A percentile compares a stretch with the other conserved stretches of the same genome.
Evolutionary conservation across 1,284 basidiomycete genomes (phyloP).

Genomic region (Cryptococcus floricola): DNA sequence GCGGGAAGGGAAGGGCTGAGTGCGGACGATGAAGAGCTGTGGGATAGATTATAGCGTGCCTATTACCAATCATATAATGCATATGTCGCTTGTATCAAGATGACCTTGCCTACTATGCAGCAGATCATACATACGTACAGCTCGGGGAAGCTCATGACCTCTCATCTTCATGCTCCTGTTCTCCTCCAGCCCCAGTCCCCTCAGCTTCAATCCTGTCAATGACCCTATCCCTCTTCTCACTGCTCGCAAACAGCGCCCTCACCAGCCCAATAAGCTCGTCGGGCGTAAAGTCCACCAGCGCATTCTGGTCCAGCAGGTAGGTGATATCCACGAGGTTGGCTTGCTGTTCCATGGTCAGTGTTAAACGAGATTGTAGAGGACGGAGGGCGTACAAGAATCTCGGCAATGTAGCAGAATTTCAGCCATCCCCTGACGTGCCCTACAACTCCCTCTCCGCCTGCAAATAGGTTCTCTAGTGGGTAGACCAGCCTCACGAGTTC

Average conservation of each 20-base stretch:
- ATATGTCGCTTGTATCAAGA: too few species aligned
- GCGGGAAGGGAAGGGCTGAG: slow-evolving; percentile 33
- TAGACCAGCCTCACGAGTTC: slow-evolving; percentile 75
- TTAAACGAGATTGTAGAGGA: background rate
- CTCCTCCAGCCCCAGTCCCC: slow-evolving; percentile 1
- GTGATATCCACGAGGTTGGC: slow-evolving; percentile 91
- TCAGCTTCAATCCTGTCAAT: slow-evolving; percentile 34
- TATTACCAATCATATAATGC: too few species aligned
- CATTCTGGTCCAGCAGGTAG: slow-evolving; percentile 86
- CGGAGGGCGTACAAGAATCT: slow-evolving; percentile 67
- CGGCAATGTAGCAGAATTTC: slow-evolving; percentile 87
- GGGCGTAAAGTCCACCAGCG: slow-evolving; percentile 82
- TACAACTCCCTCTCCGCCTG: slow-evolving; percentile 25
- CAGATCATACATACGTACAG: too few species aligned
- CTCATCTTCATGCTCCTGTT: too few species aligned
- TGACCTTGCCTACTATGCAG: too few species aligned
- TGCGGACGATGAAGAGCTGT: slow-evolving; percentile 43
- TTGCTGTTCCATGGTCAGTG: slow-evolving; percentile 55
- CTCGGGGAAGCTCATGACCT: too few species aligned
- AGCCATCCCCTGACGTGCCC: slow-evolving; percentile 80
- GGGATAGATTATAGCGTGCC: slow-evolving; percentile 30
- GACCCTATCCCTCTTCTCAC: slow-evolving; percentile 59
- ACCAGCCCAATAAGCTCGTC: slow-evolving; percentile 79
- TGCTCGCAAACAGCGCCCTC: slow-evolving; percentile 85
- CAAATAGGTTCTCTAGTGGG: slow-evolving; percentile 72